Base-by-base conservation (phyloP, 2,329 filamentous ascomycete species). In the Albophoma yamanashiensis region DNA sequence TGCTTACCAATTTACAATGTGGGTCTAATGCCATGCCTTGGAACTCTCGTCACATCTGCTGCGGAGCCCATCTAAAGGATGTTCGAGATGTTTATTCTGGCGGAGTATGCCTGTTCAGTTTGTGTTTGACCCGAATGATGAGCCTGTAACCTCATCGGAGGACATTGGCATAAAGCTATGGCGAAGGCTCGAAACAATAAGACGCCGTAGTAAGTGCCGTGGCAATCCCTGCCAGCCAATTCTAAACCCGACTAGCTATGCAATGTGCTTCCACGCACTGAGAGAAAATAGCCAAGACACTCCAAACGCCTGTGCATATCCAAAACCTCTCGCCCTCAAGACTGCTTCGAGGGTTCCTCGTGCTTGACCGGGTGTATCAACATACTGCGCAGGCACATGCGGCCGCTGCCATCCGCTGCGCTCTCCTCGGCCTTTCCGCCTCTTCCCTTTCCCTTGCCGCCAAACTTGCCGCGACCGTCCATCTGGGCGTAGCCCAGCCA, bases 341-440 rank as follows among this genome's bases (percentile, higher is more conserved):
- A 64, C 64, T 68, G 66, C 62, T 82, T 79, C n/a, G 69, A 71
- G 27, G 79, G 80, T 63, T 79, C 76, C 69, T 85, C 82, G 71
- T 76, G 80, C 76, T 95, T 95, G 67, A 94, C 85, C 0, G 91
- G 91, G 78, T 95, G 91, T 65, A 94, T 73, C 65, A 94, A 75
- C 83, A 93, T 89, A 64, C 86, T 89, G 56, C 89, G 85, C 68
- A 94, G 74, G 74, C 91, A 95, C 81, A 94, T 85, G 57, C 90
- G 81, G 27, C 89, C 89, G 11, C 75, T 79, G 64, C 75, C 75
- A 20, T 68, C 68, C 7, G 72, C 65, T 42, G 70, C 66, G 63
- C 76, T 71, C 68, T 84, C 81, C 66, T 82, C 79, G 22, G 70
- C 69, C 66, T 79, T 79, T 20, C 85, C 82, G 39, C 82, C 79